These are phyloP conservation scores for Bryoerythrophyllum caledonicum DNA, from an alignment of 225 moss, liverwort and hornwort genomes.

Conservation along the genomic window DNA sequence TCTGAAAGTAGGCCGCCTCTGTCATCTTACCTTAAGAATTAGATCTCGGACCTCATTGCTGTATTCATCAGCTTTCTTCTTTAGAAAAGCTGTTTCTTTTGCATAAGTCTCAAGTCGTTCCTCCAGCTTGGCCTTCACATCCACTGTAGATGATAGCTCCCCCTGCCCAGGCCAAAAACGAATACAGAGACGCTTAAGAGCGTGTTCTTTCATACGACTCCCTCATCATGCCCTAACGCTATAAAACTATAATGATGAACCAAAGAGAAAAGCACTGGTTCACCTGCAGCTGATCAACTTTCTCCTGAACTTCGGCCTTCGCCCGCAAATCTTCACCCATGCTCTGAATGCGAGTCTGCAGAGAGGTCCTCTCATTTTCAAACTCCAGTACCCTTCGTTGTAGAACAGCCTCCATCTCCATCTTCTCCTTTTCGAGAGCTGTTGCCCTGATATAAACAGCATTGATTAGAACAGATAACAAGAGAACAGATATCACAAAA, in stretches of 20 bases:
- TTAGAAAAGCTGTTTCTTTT: constrained; percentile 62
- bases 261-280: background rate
- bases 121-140: constrained; percentile 64
- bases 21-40: constrained; percentile 50
- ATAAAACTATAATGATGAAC: background rate
- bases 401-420: constrained; percentile 62
- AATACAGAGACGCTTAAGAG: background rate
- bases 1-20: background rate
- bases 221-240: background rate
- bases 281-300: constrained; percentile 67
- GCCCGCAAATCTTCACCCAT: constrained; percentile 70
- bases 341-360: constrained; percentile 63
- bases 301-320: constrained; percentile 54
- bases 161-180: constrained; percentile 35
- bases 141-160: constrained; percentile 56
- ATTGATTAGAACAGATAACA: constrained; percentile 6
- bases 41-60: constrained; percentile 67
- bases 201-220: no score
- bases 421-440: constrained; percentile 83
- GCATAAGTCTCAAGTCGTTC: constrained; percentile 60
- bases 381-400: constrained; percentile 74
- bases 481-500: constrained; percentile 9
- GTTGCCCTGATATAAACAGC: constrained; percentile 58
- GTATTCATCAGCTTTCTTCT: constrained; percentile 70
- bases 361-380: constrained; percentile 60